Conservation (phyloP, 768 basidiomycete genomes). For the Xerocomellus intermedius region DNA sequence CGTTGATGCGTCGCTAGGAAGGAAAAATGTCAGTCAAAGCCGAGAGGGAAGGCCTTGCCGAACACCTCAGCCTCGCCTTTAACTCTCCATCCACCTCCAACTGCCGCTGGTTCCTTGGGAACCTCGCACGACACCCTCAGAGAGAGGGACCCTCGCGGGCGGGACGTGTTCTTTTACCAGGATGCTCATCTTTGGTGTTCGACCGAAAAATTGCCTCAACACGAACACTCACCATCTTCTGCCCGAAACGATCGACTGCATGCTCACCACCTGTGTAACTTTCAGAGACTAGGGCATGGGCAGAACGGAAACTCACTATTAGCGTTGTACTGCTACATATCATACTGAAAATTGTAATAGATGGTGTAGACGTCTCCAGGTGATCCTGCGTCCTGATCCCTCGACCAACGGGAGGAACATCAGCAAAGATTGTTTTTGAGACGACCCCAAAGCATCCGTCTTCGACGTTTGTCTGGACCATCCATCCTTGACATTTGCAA, state of each 20-base stretch:
- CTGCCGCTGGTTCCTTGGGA: constrained; percentile 35
- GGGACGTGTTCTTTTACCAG: constrained; percentile 90
- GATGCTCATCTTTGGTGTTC: constrained; percentile 70
- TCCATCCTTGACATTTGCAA: constrained; percentile 52
- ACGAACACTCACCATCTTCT: constrained; percentile 27
- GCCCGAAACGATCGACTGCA: not conserved
- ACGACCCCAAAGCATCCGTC: constrained; percentile 41
- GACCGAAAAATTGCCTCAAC: constrained; percentile 8
- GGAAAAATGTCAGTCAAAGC: constrained; percentile 3
- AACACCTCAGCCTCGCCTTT: constrained; percentile 87
- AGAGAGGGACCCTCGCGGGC: constrained; percentile 38
- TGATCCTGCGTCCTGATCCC: constrained; percentile 89
- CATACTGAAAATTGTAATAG: constrained; percentile 1
- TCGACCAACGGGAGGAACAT: constrained; percentile 87
- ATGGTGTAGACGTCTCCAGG: constrained; percentile 74
- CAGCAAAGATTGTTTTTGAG: constrained; percentile 95
- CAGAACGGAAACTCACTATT: constrained; percentile 10
- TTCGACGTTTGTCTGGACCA: constrained; percentile 91
- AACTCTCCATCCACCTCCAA: constrained; percentile 72
- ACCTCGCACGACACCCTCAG: constrained; percentile 30
- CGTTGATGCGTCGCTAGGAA: not conserved
- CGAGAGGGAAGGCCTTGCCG: not conserved
- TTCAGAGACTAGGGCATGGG: not conserved
- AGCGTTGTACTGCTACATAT: constrained; percentile 4
- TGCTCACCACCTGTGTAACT: not conserved